These are phyloP conservation scores for Jaltomata sinuosa DNA, from an alignment of 257 asterid species.

Conservation along the genomic window DNA sequence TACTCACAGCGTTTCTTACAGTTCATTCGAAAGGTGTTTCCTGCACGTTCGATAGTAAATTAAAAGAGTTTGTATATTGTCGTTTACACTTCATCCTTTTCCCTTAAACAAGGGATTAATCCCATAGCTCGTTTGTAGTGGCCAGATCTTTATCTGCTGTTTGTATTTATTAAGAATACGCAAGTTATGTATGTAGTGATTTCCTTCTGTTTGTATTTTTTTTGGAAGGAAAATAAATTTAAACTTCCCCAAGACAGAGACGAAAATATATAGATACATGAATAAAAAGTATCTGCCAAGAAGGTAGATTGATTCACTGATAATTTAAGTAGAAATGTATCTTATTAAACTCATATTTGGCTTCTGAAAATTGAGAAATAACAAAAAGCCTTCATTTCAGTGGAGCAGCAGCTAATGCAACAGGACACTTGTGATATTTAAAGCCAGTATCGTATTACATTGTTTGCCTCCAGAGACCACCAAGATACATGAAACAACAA, in stretches of 20 bases:
- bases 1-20: constrained; percentile 77
- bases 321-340: too few species aligned
- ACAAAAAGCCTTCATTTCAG: too few species aligned
- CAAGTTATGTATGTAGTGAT: neutral
- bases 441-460: neutral
- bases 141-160: neutral
- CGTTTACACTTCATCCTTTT: neutral
- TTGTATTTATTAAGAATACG: neutral
- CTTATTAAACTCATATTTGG: too few species aligned
- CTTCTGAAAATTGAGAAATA: neutral
- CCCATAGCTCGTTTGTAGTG: neutral
- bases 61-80: constrained; percentile 3
- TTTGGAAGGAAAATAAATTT: neutral
- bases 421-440: neutral
- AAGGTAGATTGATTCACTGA: neutral
- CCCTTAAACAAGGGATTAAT: neutral
- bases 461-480: neutral
- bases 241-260: neutral
- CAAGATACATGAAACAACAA: neutral
- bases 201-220: neutral
- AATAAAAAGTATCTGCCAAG: neutral
- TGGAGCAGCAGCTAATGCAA: too few species aligned
- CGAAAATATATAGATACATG: neutral
- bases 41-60: constrained; percentile 29
- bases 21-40: constrained; percentile 77